phyloP scores from a whole-genome alignment of 2,329 filamentous ascomycete species.

The Scytalidium lignicola region DNA sequence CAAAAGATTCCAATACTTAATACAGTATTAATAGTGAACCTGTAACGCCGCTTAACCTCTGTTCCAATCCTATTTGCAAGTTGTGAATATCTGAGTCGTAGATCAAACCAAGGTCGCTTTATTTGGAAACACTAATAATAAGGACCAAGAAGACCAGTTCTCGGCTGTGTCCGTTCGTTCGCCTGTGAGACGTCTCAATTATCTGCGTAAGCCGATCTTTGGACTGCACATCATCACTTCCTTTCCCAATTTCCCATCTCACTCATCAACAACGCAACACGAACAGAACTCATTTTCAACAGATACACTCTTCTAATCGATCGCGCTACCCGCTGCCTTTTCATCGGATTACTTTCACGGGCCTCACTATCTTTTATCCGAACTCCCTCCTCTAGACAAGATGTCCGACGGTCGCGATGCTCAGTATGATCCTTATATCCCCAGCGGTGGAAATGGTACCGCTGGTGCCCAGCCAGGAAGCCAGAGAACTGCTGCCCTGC shows the following conservation, averaged over 20 bases:
- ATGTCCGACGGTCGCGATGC: conserved; percentile 23
- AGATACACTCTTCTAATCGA: background rate
- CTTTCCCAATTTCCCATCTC: background rate
- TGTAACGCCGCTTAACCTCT: background rate
- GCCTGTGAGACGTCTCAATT: background rate
- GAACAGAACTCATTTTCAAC: background rate
- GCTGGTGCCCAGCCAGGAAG: conserved; percentile 35
- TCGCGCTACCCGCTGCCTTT: background rate
- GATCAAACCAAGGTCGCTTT: background rate
- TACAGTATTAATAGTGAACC: too few relatives aligned
- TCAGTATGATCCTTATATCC: conserved; percentile 30
- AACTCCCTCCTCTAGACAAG: conserved; percentile 9
- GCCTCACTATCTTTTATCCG: background rate
- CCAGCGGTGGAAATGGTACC: conserved; percentile 16
- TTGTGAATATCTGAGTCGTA: background rate
- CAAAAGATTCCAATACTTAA: too few relatives aligned
- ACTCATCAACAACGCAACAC: background rate
- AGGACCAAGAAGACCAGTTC: background rate
- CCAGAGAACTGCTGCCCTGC: conserved; percentile 66
- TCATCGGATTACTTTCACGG: too few relatives aligned
- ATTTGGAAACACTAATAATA: background rate
- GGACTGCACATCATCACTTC: background rate
- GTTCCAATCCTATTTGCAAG: background rate
- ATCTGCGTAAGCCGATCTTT: background rate
- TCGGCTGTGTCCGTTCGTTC: background rate